A percentile compares a stretch with the other conserved stretches of the same genome.
phyloP scores from a whole-genome alignment of 805 yeast genomes.

The Saturnispora zaruensis region DNA sequence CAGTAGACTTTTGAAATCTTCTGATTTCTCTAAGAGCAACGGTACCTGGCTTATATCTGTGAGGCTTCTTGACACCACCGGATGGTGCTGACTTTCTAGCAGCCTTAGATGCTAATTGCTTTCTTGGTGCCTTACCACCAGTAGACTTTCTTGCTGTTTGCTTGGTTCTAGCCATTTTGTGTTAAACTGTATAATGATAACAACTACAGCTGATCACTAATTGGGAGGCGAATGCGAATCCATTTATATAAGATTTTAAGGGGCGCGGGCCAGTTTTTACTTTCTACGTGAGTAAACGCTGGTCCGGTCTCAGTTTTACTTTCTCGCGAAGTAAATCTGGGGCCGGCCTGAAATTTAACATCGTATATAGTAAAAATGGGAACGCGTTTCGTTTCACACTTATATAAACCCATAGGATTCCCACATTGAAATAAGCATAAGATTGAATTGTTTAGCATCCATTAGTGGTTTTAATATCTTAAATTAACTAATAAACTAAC shows the following conservation, averaged over 20 bases:
- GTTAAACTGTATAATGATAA: background rate
- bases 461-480: conserved; percentile 7
- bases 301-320: conserved; percentile 6
- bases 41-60: conserved; percentile 96
- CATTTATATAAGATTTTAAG: background rate
- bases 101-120: conserved; percentile 85
- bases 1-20: conserved; percentile 95
- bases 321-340: conserved; percentile 1
- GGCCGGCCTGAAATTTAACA: conserved; percentile 1
- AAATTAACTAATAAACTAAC: conserved; percentile 14
- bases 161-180: conserved; percentile 79
- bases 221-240: background rate
- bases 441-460: conserved; percentile 8
- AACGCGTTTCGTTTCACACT: background rate
- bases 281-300: background rate
- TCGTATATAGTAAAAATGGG: background rate
- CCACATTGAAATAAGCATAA: background rate
- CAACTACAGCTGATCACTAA: background rate
- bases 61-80: conserved; percentile 91
- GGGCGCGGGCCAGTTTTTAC: conserved; percentile 1
- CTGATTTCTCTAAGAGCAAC: conserved; percentile 95
- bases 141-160: conserved; percentile 93
- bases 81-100: conserved; percentile 92
- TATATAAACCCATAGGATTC: conserved; percentile 2
- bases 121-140: conserved; percentile 96